Base-by-base conservation (phyloP, 805 yeast genomes). In the Vanderwaltozyma verrucispora region DNA sequence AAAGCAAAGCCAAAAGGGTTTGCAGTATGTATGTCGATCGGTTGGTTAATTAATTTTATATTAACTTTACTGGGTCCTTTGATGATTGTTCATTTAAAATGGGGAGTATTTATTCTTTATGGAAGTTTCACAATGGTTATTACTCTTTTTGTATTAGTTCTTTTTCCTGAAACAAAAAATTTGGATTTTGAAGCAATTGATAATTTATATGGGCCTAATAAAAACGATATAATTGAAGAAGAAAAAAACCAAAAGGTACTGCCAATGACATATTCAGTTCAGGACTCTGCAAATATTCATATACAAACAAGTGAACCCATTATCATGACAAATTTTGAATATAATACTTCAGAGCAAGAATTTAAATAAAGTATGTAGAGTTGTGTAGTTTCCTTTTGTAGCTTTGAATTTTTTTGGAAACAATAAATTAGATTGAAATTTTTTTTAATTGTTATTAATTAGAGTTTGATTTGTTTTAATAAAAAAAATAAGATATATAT, bases 1-100 rank as follows among this genome's bases (percentile, higher is more conserved):
- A 54, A 55, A 20, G 66, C 71, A 1, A 66, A 72, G 42, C 55
- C 69, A 0, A 71, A 68, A 44, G 75, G 75, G 0, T 53, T 67
- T 19, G 59, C 74, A 0, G 43, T 71, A 4, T 65, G 72, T 32
- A 65, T 69, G 67, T 52, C 68, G 19, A 50, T 62, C 12, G 68
- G 72, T 2, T 72, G 75, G 76, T 42, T 57, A 1, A 40, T 64
- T 7, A 64, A 60, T 42, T 64, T 64, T 16, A 24, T 49, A 1
- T 49, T 68, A 36, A 64, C 68, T 0, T 54, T 71, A 35, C 32
- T 63, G 2, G 55, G 69, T 1, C 77, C 78, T 1, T 24, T 62
- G 1, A 41, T 62, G 31, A 50, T 72, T 26, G 51, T 57, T 25
- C 27, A 43, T 10, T 40, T 67, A 15, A 60, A 61, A 31, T 64